Evolutionary conservation across 352 stramenopile genomes (phyloP), one percentile per base, ranked within the genome.

Genomic region (Globisporangium spiculum): DNA sequence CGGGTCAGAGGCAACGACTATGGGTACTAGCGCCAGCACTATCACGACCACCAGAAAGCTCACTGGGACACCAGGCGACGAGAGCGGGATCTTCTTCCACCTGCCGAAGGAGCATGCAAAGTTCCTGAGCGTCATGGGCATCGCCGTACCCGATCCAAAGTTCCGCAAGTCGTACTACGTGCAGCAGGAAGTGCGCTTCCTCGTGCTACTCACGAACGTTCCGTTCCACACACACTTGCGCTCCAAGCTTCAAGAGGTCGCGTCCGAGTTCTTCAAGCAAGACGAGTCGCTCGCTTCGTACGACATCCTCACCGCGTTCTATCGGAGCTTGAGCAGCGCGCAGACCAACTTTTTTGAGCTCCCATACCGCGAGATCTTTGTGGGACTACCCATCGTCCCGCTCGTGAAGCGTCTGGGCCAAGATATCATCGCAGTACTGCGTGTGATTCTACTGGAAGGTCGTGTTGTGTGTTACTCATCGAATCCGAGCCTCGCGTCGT

Each of bases 401-500:
- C 68, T 92, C 20, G 69, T 90, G 46, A 74, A 75, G 0, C 70
- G 81, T 36, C 63, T 92, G 34, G 81, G 78, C 18, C 80, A 79
- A 14, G 80, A 94, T 41, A 66, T 95, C 9, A 56, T 95, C 30
- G 84, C 80, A 10, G 77, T 91, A 8, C 60, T 96, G 38, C 81
- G 86, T 8, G 82, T 91, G 9, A 36, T 97, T 1, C 46, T 96
- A 26, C 56, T 95, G 6, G 85, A 96, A 75, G 89, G 89, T 0
- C 80, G 89, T 6, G 75, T 96, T 4, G 79, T 92, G 30, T 93
- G 91, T 60, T 95, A 86, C 73, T 92, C 87, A 3, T 72, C 72
- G 0, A 88, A 80, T 60, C 67, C 79, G 5, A 88, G 76, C 53
- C 66, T 80, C 26, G 82, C 85, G 2, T 85, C 81, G 4, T 77